Evolutionary conservation across 2,329 filamentous ascomycete genomes (phyloP).

Genomic region (Trichoderma sp.): DNA sequence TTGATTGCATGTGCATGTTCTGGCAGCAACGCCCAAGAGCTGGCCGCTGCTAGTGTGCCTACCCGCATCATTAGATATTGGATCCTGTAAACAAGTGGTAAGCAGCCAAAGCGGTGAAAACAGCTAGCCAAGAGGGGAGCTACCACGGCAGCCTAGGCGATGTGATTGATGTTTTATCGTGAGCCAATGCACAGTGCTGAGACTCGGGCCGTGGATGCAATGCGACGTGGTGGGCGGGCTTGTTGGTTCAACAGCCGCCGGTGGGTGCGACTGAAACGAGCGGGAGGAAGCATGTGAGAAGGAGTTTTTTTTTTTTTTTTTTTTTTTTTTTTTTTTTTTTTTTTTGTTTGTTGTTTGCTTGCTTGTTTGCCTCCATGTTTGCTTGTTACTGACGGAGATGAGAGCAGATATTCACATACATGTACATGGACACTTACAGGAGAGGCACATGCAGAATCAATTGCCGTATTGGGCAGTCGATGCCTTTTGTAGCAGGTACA

Average conservation of each 20-base stretch:
- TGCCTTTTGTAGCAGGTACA: too few relatives aligned
- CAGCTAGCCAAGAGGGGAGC: not conserved
- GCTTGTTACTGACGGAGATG: not conserved
- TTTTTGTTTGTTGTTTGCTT: not conserved
- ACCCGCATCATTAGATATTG: slow-evolving; percentile 7
- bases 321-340: not conserved
- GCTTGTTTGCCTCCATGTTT: not conserved
- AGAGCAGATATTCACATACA: too few relatives aligned
- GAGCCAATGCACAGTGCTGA: not conserved
- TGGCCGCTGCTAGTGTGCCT: not conserved
- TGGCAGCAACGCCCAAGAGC: not conserved
- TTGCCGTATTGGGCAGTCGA: too few relatives aligned
- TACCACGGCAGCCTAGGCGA: not conserved
- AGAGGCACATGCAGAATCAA: too few relatives aligned
- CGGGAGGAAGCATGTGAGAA: slow-evolving; percentile 11
- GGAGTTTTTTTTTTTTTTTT: not conserved
- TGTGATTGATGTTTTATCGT: not conserved
- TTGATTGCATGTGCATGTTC: not conserved
- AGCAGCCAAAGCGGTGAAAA: not conserved
- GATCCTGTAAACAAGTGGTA: not conserved
- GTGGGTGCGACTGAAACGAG: slow-evolving; percentile 12
- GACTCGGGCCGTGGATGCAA: not conserved
- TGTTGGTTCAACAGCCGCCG: slow-evolving; percentile 15
- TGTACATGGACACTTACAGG: too few relatives aligned
- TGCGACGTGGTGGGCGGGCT: not conserved